phyloP scores from a whole-genome alignment of 106 monocot species.

The Apostasia ramifera region DNA sequence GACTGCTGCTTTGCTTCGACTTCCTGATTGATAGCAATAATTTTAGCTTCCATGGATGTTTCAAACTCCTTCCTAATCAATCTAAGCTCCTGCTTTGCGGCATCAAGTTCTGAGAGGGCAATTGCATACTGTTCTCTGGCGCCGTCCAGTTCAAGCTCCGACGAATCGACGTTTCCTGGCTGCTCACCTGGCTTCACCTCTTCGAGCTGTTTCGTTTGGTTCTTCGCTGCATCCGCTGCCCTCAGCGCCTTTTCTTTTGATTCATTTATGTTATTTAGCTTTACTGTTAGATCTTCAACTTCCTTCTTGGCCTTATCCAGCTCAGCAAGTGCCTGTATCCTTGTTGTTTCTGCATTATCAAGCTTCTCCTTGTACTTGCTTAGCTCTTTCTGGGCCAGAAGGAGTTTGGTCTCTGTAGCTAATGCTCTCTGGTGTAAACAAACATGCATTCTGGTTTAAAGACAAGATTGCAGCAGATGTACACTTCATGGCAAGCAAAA shows the following conservation, averaged over 20 bases:
- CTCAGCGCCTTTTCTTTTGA: slow-evolving; percentile 33
- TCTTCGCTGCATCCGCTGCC: slow-evolving; percentile 30
- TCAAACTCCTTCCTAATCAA: slow-evolving; percentile 44
- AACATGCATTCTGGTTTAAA: neutral
- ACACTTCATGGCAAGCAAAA: too few species aligned
- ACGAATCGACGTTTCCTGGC: slow-evolving; percentile 10
- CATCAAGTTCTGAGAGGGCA: slow-evolving; percentile 35
- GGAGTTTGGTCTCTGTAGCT: slow-evolving; percentile 37
- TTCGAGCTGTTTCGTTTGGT: slow-evolving; percentile 20
- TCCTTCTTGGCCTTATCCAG: slow-evolving; percentile 35
- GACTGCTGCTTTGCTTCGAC: slow-evolving; percentile 28
- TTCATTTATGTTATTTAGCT: slow-evolving; percentile 26
- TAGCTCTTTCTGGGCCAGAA: slow-evolving; percentile 38
- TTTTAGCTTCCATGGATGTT: slow-evolving; percentile 27
- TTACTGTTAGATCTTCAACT: slow-evolving; percentile 21
- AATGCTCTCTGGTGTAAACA: slow-evolving; percentile 18
- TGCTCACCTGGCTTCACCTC: slow-evolving; percentile 3
- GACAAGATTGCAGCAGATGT: too few species aligned
- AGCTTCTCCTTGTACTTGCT: slow-evolving; percentile 43
- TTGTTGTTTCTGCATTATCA: slow-evolving; percentile 29
- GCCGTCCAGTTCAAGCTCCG: slow-evolving; percentile 24
- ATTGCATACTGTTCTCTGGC: slow-evolving; percentile 34
- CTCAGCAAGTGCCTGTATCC: slow-evolving; percentile 33
- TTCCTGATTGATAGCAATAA: slow-evolving; percentile 34
- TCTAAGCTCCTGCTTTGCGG: slow-evolving; percentile 43